Percentiles rank a stretch among this genome's conserved stretches.
Evolutionary conservation across 192 early-diverging fungal genomes (phyloP).

Genomic region (Phlyctochytrium planicorne): DNA sequence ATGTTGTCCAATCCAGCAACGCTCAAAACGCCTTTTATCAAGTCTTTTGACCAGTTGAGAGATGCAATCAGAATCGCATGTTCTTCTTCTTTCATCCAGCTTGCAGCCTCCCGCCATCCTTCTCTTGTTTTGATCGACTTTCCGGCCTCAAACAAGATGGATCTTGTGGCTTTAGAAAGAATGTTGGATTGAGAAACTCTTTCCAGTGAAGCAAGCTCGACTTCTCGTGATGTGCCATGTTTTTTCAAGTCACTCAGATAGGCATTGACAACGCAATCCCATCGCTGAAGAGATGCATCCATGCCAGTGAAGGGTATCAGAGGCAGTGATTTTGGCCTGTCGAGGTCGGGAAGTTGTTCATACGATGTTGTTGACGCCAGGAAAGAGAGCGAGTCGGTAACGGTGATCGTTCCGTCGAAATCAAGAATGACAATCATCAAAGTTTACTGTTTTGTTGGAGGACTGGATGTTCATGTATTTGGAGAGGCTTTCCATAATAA

Average conservation of each 20-base stretch:
- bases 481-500: too few relatives aligned
- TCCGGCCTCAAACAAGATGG: not conserved
- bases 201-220: not conserved
- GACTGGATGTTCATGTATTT: too few relatives aligned
- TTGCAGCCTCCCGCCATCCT: not conserved
- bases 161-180: not conserved
- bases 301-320: not conserved
- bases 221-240: not conserved
- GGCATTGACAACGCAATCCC: not conserved
- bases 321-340: not conserved
- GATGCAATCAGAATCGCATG: not conserved
- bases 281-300: not conserved
- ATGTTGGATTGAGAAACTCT: not conserved
- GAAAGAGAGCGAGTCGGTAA: not conserved
- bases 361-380: not conserved
- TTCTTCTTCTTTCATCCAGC: not conserved
- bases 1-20: not conserved
- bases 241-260: not conserved
- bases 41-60: not conserved
- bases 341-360: not conserved
- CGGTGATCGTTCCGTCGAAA: conserved; percentile 1
- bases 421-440: not conserved
- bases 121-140: not conserved
- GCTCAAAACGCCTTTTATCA: not conserved
- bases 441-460: not conserved